Base-by-base conservation (phyloP, 169 alveolate species). In the Pseudocohnilembus persalinus region DNA sequence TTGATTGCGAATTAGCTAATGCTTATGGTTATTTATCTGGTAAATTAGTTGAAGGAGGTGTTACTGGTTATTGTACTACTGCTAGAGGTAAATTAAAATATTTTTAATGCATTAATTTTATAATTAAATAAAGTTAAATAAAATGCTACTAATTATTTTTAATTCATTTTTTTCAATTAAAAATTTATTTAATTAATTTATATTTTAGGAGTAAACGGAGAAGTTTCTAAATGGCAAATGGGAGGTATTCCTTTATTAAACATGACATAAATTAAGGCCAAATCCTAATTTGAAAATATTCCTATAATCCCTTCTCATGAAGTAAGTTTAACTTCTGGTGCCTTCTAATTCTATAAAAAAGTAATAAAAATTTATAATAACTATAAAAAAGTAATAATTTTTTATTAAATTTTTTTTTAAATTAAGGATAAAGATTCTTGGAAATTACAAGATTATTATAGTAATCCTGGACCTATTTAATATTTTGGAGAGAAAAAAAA, bases 391-490 rank as follows among this genome's bases (percentile, higher is more conserved):
- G 97, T 96, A 6, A 93, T 95, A 74, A 93, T 49, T 11, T 49
- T 11, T 11, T 49, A 11, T 20, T 49, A 49, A 11, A 11, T 49
- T 11, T 49, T 49, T 49, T 11, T 49, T 4, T 49, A 49, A 11
- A 11, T 11, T 11, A 11, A 49, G 68, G 20, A 49, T 11, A 49
- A 49, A 49, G 68, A 91, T 75, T 94, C 90, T 80, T 98, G 99
- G 99, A 93, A 93, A 76, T 85, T 91, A 89, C 97, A 96, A 63
- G 99, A 98, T 91, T 95, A 97, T 31, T 98, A 97, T 93, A 96
- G 97, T 85, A 98, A 98, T 89, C 99, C 99, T 1, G 99, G 99
- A 25, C 99, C 99, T n/a, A 97, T 98, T 28, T 98, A 98, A 90
- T 98, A 96, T 93, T 94, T 86, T 85, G 99, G 98, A 74, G 91